Percentiles rank a stretch among this genome's conserved stretches.
phyloP scores from a whole-genome alignment of 805 yeast genomes.

The Wickerhamiella parazyma region DNA sequence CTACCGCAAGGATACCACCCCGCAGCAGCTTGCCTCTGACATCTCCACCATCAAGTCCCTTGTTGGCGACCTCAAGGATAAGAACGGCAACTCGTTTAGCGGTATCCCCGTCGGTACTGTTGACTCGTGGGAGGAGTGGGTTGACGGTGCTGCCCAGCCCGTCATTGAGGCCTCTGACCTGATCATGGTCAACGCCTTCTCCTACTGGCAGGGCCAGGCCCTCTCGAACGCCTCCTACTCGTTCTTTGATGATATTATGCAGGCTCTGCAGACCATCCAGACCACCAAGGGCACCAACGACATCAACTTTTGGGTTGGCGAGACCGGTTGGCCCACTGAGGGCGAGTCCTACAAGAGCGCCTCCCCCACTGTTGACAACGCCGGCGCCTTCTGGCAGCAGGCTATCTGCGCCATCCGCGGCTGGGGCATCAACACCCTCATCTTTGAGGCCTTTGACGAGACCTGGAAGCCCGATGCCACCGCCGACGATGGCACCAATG shows the following conservation, averaged over 20 bases:
- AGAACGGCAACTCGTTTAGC: constrained; percentile 64
- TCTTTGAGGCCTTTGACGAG: constrained; percentile 92
- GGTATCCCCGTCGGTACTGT: constrained; percentile 77
- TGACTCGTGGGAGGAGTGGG: constrained; percentile 89
- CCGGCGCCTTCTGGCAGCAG: constrained; percentile 69
- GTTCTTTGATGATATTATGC: constrained; percentile 94
- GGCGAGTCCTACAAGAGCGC: constrained; percentile 63
- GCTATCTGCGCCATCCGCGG: constrained; percentile 88
- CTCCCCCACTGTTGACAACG: constrained; percentile 58
- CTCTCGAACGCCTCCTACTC: constrained; percentile 73
- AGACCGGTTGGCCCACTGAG: constrained; percentile 92
- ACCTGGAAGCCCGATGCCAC: constrained; percentile 66
- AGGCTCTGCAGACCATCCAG: constrained; percentile 83
- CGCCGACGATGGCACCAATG: constrained; percentile 58
- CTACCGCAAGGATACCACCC: constrained; percentile 78
- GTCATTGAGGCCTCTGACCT: constrained; percentile 75
- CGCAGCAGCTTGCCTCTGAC: constrained; percentile 53
- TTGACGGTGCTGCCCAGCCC: constrained; percentile 57
- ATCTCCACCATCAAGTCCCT: constrained; percentile 51
- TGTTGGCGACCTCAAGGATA: constrained; percentile 51
- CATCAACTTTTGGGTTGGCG: constrained; percentile 88
- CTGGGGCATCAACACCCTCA: constrained; percentile 89
- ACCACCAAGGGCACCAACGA: constrained; percentile 74
- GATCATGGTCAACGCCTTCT: constrained; percentile 87
- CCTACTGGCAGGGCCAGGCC: constrained; percentile 98